phyloP scores from a whole-genome alignment of 1,284 basidiomycete species.

The Pterulicium gracile region DNA sequence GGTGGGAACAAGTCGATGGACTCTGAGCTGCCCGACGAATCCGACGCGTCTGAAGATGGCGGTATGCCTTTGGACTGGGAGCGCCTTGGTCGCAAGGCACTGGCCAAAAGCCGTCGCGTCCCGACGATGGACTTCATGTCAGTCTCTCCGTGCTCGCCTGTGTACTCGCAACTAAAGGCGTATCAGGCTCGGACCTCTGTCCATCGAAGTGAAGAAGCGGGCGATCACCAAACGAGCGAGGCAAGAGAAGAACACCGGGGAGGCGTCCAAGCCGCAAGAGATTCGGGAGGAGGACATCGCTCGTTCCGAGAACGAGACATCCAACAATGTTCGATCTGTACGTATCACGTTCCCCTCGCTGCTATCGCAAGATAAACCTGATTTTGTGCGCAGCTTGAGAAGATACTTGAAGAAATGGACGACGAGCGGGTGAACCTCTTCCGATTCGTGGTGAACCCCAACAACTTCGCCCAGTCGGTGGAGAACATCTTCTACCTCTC shows the following conservation, averaged over 20 bases:
- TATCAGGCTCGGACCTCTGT: slow-evolving; percentile 66
- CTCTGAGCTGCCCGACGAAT: slow-evolving; percentile 29
- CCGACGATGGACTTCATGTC: slow-evolving; percentile 76
- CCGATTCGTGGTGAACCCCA: slow-evolving; percentile 76
- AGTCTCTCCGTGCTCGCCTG: slow-evolving; percentile 15
- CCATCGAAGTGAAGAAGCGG: slow-evolving; percentile 68
- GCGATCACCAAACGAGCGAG: slow-evolving; percentile 46
- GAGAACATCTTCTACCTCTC: slow-evolving; percentile 92
- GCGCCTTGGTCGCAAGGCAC: slow-evolving; percentile 59
- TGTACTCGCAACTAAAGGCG: not conserved
- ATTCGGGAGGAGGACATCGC: slow-evolving; percentile 68
- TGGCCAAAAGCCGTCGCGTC: slow-evolving; percentile 64
- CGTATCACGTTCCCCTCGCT: slow-evolving; percentile 12
- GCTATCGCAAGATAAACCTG: not conserved
- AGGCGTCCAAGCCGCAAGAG: slow-evolving; percentile 61
- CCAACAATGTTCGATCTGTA: slow-evolving; percentile 64
- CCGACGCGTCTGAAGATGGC: slow-evolving; percentile 27
- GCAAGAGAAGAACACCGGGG: slow-evolving; percentile 63
- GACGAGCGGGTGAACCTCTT: slow-evolving; percentile 61
- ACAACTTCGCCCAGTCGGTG: slow-evolving; percentile 83
- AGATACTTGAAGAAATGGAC: slow-evolving; percentile 34
- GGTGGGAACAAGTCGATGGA: slow-evolving; percentile 40
- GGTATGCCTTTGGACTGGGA: slow-evolving; percentile 53
- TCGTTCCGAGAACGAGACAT: slow-evolving; percentile 72
- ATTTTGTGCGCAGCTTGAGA: slow-evolving; percentile 33